Percentiles rank a stretch among this genome's conserved stretches.
Evolutionary conservation across 495 filamentous ascomycete genomes (phyloP).

Genomic region (Platismatia glauca): DNA sequence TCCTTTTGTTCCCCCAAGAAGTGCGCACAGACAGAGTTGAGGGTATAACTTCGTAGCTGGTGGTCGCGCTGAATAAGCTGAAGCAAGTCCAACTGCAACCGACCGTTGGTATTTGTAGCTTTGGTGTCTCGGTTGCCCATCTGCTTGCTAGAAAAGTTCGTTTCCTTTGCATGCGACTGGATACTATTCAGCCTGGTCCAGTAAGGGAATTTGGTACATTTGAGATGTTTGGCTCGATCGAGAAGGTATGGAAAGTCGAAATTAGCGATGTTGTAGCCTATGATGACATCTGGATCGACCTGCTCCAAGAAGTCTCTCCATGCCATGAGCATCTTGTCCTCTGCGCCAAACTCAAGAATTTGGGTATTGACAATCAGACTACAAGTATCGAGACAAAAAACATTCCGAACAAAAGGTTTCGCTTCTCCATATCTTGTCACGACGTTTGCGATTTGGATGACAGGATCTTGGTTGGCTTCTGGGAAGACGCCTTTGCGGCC

Average conservation of each 20-base stretch:
- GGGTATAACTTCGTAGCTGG: constrained; percentile 89
- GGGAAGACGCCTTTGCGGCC: constrained; percentile 96
- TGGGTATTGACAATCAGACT: constrained; percentile 92
- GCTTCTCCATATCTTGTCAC: constrained; percentile 92
- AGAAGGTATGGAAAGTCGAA: constrained; percentile 98
- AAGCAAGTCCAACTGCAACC: constrained; percentile 86
- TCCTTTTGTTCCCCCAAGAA: constrained; percentile 98
- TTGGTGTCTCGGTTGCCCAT: constrained; percentile 97
- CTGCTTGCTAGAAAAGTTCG: constrained; percentile 94
- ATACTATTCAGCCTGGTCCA: constrained; percentile 67
- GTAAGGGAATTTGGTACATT: constrained; percentile 64
- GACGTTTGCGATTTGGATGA: constrained; percentile 98
- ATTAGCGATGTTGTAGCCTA: constrained; percentile 97
- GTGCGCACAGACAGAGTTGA: constrained; percentile 95
- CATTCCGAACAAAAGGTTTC: constrained; percentile 92
- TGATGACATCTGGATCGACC: constrained; percentile 95
- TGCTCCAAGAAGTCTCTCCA: constrained; percentile 87
- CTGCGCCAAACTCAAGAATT: constrained; percentile 69
- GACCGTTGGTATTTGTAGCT: constrained; percentile 84
- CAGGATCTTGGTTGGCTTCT: constrained; percentile 79
- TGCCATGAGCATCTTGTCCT: constrained; percentile 75
- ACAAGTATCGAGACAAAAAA: constrained; percentile 86
- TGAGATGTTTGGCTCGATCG: constrained; percentile 77
- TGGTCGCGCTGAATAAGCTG: constrained; percentile 91
- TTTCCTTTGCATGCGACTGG: constrained; percentile 57